These are phyloP conservation scores for Gentiana dahurica DNA, from an alignment of 257 asterid species.

Conservation along the genomic window DNA sequence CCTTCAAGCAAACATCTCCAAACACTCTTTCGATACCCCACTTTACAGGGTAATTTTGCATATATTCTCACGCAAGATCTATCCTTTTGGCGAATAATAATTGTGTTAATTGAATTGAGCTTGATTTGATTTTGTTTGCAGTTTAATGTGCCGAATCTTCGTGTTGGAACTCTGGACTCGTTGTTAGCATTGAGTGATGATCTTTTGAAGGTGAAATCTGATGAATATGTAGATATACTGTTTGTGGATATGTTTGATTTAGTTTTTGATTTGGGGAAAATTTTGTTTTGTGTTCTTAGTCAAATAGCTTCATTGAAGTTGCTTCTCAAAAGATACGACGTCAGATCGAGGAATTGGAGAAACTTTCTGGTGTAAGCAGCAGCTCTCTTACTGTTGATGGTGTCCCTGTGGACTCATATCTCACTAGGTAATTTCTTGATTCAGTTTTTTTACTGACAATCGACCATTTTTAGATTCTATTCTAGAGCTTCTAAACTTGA, in stretches of 20 bases:
- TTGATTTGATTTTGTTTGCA: constrained; percentile 14
- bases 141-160: constrained; percentile 90
- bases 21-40: constrained; percentile 80
- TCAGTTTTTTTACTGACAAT: too few relatives aligned
- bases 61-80: constrained; percentile 15
- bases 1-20: constrained; percentile 87
- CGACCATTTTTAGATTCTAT: neutral
- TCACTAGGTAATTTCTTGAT: constrained; percentile 46
- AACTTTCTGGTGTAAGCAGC: constrained; percentile 59
- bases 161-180: constrained; percentile 84
- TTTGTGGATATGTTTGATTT: constrained; percentile 2
- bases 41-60: constrained; percentile 59
- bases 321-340: constrained; percentile 76
- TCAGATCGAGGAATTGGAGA: constrained; percentile 90
- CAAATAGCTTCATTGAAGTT: constrained; percentile 81
- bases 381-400: constrained; percentile 93
- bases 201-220: constrained; percentile 47
- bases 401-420: constrained; percentile 88
- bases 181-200: constrained; percentile 78
- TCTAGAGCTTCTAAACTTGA: neutral
- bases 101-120: constrained; percentile 11
- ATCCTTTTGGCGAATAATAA: neutral
- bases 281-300: constrained; percentile 24
- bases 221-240: neutral
- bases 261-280: neutral